Evolutionary conservation across 2,329 filamentous ascomycete species (phyloP), one percentile per base, ranked within the genome.

Genomic region (Alternaria novae-zelandiae): DNA sequence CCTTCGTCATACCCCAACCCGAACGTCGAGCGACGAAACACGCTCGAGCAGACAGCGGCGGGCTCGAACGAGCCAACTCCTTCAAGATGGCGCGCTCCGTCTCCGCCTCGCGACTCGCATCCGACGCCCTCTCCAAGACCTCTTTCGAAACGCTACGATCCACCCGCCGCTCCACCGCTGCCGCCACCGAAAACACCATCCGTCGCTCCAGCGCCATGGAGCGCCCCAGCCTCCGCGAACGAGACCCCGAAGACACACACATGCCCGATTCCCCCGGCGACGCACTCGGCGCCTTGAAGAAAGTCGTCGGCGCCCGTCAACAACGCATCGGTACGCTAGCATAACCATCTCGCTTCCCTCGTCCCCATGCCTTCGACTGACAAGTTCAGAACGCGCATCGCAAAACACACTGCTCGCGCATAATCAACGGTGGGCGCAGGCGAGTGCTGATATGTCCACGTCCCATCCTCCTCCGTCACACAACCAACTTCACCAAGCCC

Each of bases 351-450:
- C 47, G 49, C 47, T 17, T 45, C 36, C 17, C 23, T 32, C 13
- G 4, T 3, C 1, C 1, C n/a, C n/a, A n/a, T n/a, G n/a, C n/a
- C n/a, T n/a, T 44, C 20, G 43, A 45, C 70, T 77, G 67, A 77
- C 56, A 13, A 46, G 10, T 21, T 6, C 58, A 77, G 73, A 77
- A 59, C 73, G 73, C 46, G 70, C 74, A 9, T 71, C 76, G n/a
- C 76, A 80, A 41, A 77, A 73, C 54, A 76, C 78, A 5, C 73
- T 83, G 10, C 77, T 80, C 60, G 81, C 78, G 6, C 81, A 83
- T 66, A 83, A 83, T 25, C 78, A 82, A 65, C 79, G 82, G 46
- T 83, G 83, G 82, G 80, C 79, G 41, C 79, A 81, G 69, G 80
- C 82, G 49, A 81, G 81, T 11, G 77, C 79, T 51, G 81, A 83